phyloP scores from a whole-genome alignment of 1,284 basidiomycete species.

The Ceratobasidium theobromae region DNA sequence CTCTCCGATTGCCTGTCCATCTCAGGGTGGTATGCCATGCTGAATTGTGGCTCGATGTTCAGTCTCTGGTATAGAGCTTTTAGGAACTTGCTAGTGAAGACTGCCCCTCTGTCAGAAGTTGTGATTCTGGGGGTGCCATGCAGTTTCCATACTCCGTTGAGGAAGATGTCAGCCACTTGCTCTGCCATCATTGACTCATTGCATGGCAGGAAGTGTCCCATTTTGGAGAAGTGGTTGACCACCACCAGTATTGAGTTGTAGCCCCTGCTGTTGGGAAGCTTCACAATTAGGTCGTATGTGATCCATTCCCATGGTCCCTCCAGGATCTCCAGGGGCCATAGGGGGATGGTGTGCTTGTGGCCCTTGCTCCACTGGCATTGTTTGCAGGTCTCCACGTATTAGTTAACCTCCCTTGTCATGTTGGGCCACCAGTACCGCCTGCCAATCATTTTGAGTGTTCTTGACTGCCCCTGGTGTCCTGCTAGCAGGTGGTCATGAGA shows the following conservation, averaged over 20 bases:
- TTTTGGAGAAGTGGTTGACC: neutral
- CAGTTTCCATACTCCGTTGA: conserved; percentile 7
- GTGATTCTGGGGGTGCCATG: conserved; percentile 17
- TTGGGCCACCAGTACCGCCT: neutral
- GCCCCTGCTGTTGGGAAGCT: neutral
- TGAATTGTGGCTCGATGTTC: conserved; percentile 35
- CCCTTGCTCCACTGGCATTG: neutral
- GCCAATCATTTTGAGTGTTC: neutral
- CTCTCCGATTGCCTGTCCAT: conserved; percentile 29
- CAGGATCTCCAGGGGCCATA: neutral
- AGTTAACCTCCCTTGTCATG: neutral
- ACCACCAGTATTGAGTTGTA: neutral
- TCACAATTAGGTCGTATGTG: neutral
- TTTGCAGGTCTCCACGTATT: neutral
- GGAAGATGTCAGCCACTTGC: conserved; percentile 7
- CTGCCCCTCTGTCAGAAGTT: conserved; percentile 9
- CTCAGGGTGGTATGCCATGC: conserved; percentile 38
- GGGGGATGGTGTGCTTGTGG: neutral
- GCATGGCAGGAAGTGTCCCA: neutral
- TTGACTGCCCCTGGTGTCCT: neutral
- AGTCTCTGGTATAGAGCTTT: conserved; percentile 25
- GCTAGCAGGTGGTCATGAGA: neutral
- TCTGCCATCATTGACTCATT: neutral
- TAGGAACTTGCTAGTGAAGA: conserved; percentile 40
- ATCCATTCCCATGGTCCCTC: neutral